Evolutionary conservation across 345 rosid species (phyloP).

Genomic region (Pseudoturritis turrita): DNA sequence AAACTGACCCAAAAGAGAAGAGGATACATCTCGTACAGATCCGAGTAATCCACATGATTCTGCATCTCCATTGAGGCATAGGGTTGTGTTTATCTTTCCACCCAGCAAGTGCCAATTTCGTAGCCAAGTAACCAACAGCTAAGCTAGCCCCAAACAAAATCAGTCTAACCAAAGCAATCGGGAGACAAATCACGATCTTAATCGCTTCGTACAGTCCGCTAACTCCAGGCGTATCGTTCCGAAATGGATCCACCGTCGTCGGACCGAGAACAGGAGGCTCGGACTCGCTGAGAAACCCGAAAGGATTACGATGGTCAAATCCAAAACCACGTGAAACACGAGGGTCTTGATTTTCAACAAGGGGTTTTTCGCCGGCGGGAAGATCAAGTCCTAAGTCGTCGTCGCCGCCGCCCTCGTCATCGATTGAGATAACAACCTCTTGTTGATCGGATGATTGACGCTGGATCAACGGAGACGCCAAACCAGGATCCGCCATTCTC

Average conservation of each 20-base stretch:
- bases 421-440: conserved; percentile 46
- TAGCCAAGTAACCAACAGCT: conserved; percentile 64
- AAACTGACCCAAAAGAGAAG: conserved; percentile 80
- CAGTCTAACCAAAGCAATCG: conserved; percentile 58
- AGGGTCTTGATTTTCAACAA: conserved; percentile 1
- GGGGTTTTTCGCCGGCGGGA: conserved; percentile 1
- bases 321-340: conserved; percentile 9
- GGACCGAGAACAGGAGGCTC: conserved; percentile 47
- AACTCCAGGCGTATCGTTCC: conserved; percentile 50
- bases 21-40: conserved; percentile 66
- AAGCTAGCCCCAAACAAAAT: conserved; percentile 62
- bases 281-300: conserved; percentile 49
- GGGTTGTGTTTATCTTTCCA: conserved; percentile 89
- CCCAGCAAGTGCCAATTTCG: conserved; percentile 64
- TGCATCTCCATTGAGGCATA: conserved; percentile 81
- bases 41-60: conserved; percentile 93
- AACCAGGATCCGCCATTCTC: conserved; percentile 53
- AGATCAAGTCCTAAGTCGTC: conserved; percentile 17
- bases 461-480: conserved; percentile 54
- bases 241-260: conserved; percentile 68
- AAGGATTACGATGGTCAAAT: conserved; percentile 35
- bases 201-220: conserved; percentile 66
- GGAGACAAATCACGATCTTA: conserved; percentile 65
- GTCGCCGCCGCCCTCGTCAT: conserved; percentile 27
- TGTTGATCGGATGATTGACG: conserved; percentile 39